These are phyloP conservation scores for Termitomyces sp. DNA, from an alignment of 768 basidiomycete species.

Conservation along the genomic window DNA sequence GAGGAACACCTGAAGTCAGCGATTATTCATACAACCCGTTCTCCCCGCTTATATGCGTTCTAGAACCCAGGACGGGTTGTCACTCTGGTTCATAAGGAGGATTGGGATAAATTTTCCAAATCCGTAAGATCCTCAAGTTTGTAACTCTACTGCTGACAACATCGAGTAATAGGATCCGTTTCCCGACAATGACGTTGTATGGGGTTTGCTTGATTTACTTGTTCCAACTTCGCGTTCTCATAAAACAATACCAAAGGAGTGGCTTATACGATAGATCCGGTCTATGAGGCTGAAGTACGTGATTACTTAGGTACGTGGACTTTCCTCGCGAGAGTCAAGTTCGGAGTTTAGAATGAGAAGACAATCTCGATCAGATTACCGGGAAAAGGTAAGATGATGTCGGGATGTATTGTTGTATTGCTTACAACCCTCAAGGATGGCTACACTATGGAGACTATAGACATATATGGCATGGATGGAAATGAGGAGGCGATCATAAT, in stretches of 20 bases:
- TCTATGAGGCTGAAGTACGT: slow-evolving; percentile 67
- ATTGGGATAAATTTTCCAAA: slow-evolving; percentile 77
- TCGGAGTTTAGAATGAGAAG: neutral
- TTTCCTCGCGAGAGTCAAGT: neutral
- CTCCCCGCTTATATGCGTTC: neutral
- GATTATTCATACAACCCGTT: neutral
- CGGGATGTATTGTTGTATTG: neutral
- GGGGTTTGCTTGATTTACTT: slow-evolving; percentile 48
- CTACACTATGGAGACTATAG: slow-evolving; percentile 77
- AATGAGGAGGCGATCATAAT: slow-evolving; percentile 52
- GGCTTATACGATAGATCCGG: slow-evolving; percentile 83
- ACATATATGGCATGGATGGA: slow-evolving; percentile 58
- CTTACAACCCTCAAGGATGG: slow-evolving; percentile 58
- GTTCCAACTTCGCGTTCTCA: neutral
- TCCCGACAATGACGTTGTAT: slow-evolving; percentile 73
- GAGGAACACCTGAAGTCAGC: slow-evolving; percentile 78
- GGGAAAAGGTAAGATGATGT: slow-evolving; percentile 62
- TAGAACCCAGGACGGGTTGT: slow-evolving; percentile 87
- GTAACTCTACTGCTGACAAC: neutral
- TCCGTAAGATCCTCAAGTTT: slow-evolving; percentile 36
- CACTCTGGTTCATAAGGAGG: slow-evolving; percentile 81
- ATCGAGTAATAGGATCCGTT: slow-evolving; percentile 49
- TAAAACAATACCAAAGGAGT: slow-evolving; percentile 42
- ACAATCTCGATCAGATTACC: slow-evolving; percentile 49
- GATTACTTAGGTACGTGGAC: slow-evolving; percentile 68